Conservation (phyloP, 2,329 filamentous ascomycete species). For the Albophoma yamanashiensis region DNA sequence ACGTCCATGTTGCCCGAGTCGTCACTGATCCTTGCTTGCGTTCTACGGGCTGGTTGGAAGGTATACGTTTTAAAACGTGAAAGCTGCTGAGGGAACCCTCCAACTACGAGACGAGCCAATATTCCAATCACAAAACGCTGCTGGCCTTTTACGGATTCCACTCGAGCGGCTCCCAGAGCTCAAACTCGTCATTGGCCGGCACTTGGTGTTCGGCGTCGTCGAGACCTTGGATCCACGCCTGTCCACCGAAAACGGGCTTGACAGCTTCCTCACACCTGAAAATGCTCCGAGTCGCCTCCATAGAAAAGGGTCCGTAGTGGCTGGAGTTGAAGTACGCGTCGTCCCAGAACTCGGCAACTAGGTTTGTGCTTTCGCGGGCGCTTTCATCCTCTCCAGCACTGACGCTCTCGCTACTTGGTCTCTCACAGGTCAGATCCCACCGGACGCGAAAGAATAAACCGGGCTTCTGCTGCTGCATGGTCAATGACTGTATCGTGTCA, state of each 20-base stretch:
- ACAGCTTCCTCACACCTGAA: slow-evolving; percentile 1
- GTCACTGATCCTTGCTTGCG: not conserved
- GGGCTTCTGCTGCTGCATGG: not conserved
- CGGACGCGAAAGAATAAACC: slow-evolving; percentile 1
- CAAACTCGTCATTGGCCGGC: not conserved
- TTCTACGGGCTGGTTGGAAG: not conserved
- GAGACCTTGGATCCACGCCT: slow-evolving; percentile 1
- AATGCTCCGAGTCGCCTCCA: slow-evolving; percentile 1
- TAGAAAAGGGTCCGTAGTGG: slow-evolving; percentile 1
- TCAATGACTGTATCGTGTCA: slow-evolving; percentile 4
- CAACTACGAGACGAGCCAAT: not conserved
- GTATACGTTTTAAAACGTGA: not conserved
- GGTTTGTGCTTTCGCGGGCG: slow-evolving; percentile 1
- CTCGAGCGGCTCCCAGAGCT: slow-evolving; percentile 1
- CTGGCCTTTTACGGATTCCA: slow-evolving; percentile 1
- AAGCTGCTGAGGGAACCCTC: too few species aligned
- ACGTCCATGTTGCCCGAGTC: not conserved
- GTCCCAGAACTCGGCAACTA: not conserved
- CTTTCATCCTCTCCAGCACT: not conserved
- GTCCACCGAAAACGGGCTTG: slow-evolving; percentile 1
- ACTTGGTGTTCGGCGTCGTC: not conserved
- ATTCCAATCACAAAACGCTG: not conserved
- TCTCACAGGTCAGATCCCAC: slow-evolving; percentile 1
- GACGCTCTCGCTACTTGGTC: not conserved
- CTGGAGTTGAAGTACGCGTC: slow-evolving; percentile 1